These are phyloP conservation scores for Blastocystis sp. DNA, from an alignment of 352 stramenopile genomes.

Conservation along the genomic window DNA sequence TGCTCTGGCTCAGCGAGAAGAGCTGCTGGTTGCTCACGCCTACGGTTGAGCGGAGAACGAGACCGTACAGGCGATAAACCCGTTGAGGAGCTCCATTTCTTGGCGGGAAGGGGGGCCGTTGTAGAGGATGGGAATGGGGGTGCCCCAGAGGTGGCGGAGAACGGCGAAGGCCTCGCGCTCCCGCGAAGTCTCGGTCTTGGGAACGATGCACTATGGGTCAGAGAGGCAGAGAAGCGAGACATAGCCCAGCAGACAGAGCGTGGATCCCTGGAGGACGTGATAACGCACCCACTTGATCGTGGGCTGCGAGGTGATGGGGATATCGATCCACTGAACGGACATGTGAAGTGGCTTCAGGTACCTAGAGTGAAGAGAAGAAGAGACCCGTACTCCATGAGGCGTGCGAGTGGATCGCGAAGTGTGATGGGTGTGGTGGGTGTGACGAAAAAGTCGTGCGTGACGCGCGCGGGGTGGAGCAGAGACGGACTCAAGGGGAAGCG, in stretches of 20 bases:
- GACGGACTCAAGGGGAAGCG: slow-evolving; percentile 3
- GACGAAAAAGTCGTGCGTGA: slow-evolving; percentile 49
- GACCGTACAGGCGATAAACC: slow-evolving; percentile 28
- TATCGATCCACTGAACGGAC: slow-evolving; percentile 48
- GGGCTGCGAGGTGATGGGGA: slow-evolving; percentile 42
- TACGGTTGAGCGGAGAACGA: not conserved
- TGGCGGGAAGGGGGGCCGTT: slow-evolving; percentile 17
- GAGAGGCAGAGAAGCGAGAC: not conserved
- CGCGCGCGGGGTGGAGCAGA: slow-evolving; percentile 8
- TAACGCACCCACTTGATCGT: slow-evolving; percentile 58
- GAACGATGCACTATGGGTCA: slow-evolving; percentile 54
- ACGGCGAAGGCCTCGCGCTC: slow-evolving; percentile 63
- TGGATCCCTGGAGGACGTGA: slow-evolving; percentile 26
- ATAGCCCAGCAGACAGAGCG: slow-evolving; percentile 40
- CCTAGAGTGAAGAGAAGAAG: not conserved
- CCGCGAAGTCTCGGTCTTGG: not conserved
- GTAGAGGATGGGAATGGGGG: not conserved
- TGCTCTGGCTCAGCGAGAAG: slow-evolving; percentile 17
- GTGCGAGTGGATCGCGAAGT: not conserved
- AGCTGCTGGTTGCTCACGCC: not conserved
- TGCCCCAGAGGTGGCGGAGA: slow-evolving; percentile 48
- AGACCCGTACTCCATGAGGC: not conserved
- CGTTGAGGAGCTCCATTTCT: slow-evolving; percentile 20
- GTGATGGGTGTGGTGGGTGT: slow-evolving; percentile 38
- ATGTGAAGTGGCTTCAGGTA: slow-evolving; percentile 56